Base-by-base conservation (phyloP, 2,329 filamentous ascomycete genomes). In the Verticillium nubilum region DNA sequence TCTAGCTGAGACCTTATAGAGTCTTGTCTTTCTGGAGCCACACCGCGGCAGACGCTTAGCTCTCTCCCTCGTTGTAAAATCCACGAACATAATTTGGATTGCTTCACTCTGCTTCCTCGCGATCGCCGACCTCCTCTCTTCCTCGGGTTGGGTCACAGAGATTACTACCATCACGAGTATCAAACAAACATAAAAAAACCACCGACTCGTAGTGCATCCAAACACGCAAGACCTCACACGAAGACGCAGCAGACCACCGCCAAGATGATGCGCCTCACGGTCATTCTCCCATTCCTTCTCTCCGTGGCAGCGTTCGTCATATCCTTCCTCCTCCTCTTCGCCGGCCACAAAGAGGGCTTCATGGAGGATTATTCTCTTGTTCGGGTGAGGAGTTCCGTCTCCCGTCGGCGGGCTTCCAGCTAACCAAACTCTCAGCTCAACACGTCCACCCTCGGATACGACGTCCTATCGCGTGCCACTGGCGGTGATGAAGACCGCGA, bases 351-450 rank as follows among this genome's bases (percentile, higher is more conserved):
- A 50, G 63, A 73, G 59, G 75, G 75, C 1, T 76, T 78, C 58
- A 73, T 78, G 72, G 76, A 78, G 60, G 74, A 77, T 42, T 77
- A 76, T 64, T 74, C 72, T 57, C 65, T 78, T 52, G 67, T 74
- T 42, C 69, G 76, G 61, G 75, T 77, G 64, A 60, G 73, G 31
- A n/a, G 1, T 31, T 15, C 19, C 17, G 9, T 6, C 9, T 12
- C 42, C 19, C 7, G 10, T 25, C 12, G 3, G 15, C 56, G n/a
- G 17, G 2, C 37, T 50, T 4, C 7, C 15, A 31, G 26, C 42
- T 47, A 27, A 52, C 17, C n/a, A 19, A 23, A 2, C 2, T 54
- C 19, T 27, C 28, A 76, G 74, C 62, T 77, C 26, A 76, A 77
- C 60, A 74, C 70, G 37, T 75, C 74, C 7, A 71, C 69, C 65